Percentiles rank a stretch among this genome's conserved stretches.
phyloP scores from a whole-genome alignment of 306 rosid genomes.

The Trichosanthes truncata region DNA sequence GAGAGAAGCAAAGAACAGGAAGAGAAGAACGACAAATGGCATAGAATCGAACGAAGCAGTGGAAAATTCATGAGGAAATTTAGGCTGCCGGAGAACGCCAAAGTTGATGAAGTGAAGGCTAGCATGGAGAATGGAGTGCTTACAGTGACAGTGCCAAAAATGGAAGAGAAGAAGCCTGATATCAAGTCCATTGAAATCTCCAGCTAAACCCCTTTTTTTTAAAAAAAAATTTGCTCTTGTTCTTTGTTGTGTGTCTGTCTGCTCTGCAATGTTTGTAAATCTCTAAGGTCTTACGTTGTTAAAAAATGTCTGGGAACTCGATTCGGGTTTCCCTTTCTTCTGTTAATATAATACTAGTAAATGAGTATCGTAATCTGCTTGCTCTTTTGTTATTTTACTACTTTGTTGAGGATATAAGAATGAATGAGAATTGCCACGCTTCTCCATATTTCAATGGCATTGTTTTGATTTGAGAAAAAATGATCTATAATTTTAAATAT shows the following conservation, averaged over 20 bases:
- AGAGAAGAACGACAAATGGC: slow-evolving; percentile 28
- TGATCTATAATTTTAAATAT: too few relatives aligned
- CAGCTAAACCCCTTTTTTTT: background rate
- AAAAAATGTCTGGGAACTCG: too few relatives aligned
- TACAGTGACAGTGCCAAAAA: slow-evolving; percentile 20
- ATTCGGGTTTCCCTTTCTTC: too few relatives aligned
- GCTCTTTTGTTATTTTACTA: too few relatives aligned
- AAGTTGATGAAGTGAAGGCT: slow-evolving; percentile 15
- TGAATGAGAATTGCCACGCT: too few relatives aligned
- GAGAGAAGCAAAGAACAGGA: slow-evolving; percentile 21
- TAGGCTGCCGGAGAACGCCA: slow-evolving; percentile 23
- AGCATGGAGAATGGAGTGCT: slow-evolving; percentile 24
- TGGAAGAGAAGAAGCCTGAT: slow-evolving; percentile 16
- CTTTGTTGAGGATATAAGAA: too few relatives aligned
- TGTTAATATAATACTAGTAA: too few relatives aligned
- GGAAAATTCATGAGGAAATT: slow-evolving; percentile 31
- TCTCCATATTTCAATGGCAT: too few relatives aligned
- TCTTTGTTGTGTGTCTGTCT: background rate
- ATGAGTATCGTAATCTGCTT: too few relatives aligned
- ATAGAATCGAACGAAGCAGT: slow-evolving; percentile 25
- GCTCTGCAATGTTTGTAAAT: background rate
- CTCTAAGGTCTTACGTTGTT: background rate
- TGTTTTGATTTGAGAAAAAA: too few relatives aligned
- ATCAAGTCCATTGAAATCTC: slow-evolving; percentile 19
- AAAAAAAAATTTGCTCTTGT: too few relatives aligned